Base-by-base conservation (phyloP, 805 yeast genomes). In the Yarrowia bubula region DNA sequence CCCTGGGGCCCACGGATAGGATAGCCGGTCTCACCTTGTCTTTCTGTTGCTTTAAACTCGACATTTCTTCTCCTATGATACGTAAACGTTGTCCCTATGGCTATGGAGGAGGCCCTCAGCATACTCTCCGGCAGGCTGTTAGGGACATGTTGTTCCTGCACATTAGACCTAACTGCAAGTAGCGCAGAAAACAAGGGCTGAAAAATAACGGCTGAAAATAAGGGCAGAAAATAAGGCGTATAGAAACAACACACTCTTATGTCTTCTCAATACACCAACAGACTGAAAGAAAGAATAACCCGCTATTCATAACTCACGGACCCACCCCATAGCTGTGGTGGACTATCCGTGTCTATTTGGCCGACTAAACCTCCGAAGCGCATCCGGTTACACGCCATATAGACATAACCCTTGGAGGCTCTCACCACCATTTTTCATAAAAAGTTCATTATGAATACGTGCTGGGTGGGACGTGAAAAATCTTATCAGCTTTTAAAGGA, bases 1-100 rank as follows among this genome's bases (percentile, higher is more conserved):
- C 28, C 28, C 28, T 22, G 28, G 28, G 28, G 28, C 28, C 28
- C 28, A 22, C 28, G 28, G 28, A 22, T 22, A 22, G 28, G 28
- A 22, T 22, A 22, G 28, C 28, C 28, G 22, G 43, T 18, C 58
- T 51, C 58, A 51, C 43, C 6, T 42, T 17, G 22, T 32, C 15
- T 8, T 35, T 35, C n/a, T 18, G 58, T n/a, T 18, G 43, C 58
- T 37, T 51, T 51, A 51, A 38, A 51, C 58, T 51, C 58, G 33
- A 14, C 58, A n/a, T 14, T 37, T 37, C 51, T 17, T 35, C 35
- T 51, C 33, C 43, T 51, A 51, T 51, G 32, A 51, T 37, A 51
- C 43, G 35, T 22, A 28, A 51, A 51, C 35, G 58, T 38, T 51
- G 58, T 51, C 43, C 43, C 58, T 51, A 51, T 51, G n/a, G n/a